Base-by-base conservation (phyloP, 257 asterid species). In the Fraxinus pennsylvanica region DNA sequence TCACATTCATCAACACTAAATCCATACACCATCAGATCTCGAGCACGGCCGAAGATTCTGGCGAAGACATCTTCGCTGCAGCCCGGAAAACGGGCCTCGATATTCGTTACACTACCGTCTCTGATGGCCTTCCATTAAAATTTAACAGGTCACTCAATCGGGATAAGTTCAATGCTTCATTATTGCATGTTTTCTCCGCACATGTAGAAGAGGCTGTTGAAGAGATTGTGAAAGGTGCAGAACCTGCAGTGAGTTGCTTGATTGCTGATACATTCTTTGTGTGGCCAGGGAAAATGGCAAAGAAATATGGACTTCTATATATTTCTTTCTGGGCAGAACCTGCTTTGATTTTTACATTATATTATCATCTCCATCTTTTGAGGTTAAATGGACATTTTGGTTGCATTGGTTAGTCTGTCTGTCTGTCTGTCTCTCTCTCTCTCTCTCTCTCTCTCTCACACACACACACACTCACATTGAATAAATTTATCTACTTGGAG, bases 201-300 rank as follows among this genome's bases (percentile, higher is more conserved):
- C 91, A 87, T 50, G 86, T 82, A 17, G 93, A 89, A 59, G 91
- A 85, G 36, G 82, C 82, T 10, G 35, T 89, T 59, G 36, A 79
- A 71, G 76, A 68, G 39, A 82, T 77, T 21, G 47, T 82, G 5
- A 72, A 54, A 72, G 14, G 57, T 1, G 38, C 75, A 1, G 72
- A 77, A 0, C 86, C 90, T 47, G 68, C 72, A 2, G 90, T 89
- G 7, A 81, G 35, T 67, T 89, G 89, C 39, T 80, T 89, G 84
- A 87, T 89, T 69, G 90, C 91, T 3, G 90, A 89, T 76, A 82
- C 90, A 0, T 87, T 82, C 77, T 87, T 84, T 13, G 90, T 86
- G 32, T 86, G 87, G 81, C 90, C 91, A 0, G 91, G 91, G 13
- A 79, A 79, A 76, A 22, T 87, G 71, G 88, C 90, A 0, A 86